Evolutionary conservation across 768 basidiomycete genomes (phyloP).

Genomic region (Dictyophora rubrovolvata): DNA sequence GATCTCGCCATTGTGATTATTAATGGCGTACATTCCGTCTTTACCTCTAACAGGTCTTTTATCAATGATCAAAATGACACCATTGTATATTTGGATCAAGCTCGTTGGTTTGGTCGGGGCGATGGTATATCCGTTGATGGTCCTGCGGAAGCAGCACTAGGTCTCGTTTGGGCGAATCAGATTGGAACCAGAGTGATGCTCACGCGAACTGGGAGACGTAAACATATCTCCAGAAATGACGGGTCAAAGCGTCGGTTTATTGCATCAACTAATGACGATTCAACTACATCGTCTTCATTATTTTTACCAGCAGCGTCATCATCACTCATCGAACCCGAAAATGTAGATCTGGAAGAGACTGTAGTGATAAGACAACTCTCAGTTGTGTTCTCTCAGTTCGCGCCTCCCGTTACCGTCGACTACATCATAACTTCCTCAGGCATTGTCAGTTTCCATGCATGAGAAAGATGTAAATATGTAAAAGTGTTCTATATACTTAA

Average conservation of each 20-base stretch:
- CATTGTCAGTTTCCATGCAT: conserved; percentile 21
- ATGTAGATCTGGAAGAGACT: conserved; percentile 29
- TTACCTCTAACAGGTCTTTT: conserved; percentile 26
- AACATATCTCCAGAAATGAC: conserved; percentile 33
- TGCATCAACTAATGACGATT: neutral
- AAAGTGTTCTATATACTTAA: neutral
- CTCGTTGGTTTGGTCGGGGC: conserved; percentile 64
- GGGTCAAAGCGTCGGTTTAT: conserved; percentile 10
- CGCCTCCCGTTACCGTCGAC: conserved; percentile 51
- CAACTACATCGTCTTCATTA: neutral
- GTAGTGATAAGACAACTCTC: conserved; percentile 59
- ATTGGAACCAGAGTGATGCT: conserved; percentile 81
- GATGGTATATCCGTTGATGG: conserved; percentile 47
- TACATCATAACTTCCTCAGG: conserved; percentile 63
- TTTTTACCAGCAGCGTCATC: no score
- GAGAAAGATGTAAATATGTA: neutral
- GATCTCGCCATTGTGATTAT: conserved; percentile 70
- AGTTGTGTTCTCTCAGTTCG: conserved; percentile 67
- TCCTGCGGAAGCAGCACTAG: conserved; percentile 72
- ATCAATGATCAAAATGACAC: conserved; percentile 19
- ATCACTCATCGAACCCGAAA: neutral
- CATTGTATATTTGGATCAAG: conserved; percentile 61
- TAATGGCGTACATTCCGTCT: conserved; percentile 84
- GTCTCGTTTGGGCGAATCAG: conserved; percentile 90
- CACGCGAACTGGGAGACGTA: conserved; percentile 60